These are phyloP conservation scores for Lepidium sativum DNA, from an alignment of 345 rosid genomes.

Conservation along the genomic window DNA sequence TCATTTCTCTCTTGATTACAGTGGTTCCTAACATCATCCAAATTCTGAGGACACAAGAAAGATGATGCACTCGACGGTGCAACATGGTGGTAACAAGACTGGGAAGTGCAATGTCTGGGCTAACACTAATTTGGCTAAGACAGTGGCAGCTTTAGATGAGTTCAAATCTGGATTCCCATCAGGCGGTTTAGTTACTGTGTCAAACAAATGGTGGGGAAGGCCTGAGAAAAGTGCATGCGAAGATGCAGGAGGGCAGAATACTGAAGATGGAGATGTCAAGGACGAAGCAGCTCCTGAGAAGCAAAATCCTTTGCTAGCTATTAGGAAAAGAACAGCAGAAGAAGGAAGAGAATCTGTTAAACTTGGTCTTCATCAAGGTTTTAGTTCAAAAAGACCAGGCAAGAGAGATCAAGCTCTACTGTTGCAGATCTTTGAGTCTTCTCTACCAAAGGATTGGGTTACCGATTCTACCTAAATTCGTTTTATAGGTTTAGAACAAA, in stretches of 20 bases:
- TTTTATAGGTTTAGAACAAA: not conserved
- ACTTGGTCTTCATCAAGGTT: constrained; percentile 33
- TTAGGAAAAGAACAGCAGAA: constrained; percentile 37
- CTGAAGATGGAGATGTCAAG: constrained; percentile 20
- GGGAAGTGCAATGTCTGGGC: constrained; percentile 13
- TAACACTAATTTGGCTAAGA: constrained; percentile 30
- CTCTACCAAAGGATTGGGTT: constrained; percentile 43
- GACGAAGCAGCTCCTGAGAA: constrained; percentile 17
- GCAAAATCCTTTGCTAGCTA: constrained; percentile 29
- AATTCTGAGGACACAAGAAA: not conserved
- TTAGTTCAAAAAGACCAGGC: constrained; percentile 25
- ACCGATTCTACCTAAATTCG: constrained; percentile 4
- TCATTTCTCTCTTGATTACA: constrained; percentile 1
- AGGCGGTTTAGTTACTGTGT: constrained; percentile 38
- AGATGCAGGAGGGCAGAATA: constrained; percentile 15
- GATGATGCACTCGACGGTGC: constrained; percentile 7
- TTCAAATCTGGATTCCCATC: constrained; percentile 71
- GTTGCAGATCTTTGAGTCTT: constrained; percentile 39
- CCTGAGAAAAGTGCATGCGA: constrained; percentile 13
- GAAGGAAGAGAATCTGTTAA: constrained; percentile 47
- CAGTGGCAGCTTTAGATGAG: constrained; percentile 39
- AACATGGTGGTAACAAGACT: constrained; percentile 18
- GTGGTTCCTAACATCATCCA: not conserved
- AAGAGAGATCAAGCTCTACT: constrained; percentile 40
- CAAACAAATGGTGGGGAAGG: constrained; percentile 71